Evolutionary conservation across 768 basidiomycete species (phyloP).

Genomic region (Leccinum uliginosum): DNA sequence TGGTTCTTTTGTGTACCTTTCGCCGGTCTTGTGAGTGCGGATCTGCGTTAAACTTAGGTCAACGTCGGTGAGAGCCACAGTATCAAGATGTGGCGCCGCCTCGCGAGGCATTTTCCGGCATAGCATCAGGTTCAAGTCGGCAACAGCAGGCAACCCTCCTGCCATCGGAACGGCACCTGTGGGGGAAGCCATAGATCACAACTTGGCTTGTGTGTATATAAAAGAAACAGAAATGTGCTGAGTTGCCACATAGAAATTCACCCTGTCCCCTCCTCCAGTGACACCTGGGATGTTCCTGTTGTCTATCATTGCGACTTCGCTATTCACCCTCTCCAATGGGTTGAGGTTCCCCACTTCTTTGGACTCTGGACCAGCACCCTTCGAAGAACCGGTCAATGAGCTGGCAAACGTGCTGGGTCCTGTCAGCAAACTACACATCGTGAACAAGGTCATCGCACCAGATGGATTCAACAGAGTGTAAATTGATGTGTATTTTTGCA

Average conservation of each 20-base stretch:
- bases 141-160: background rate
- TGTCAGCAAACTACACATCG: slow-evolving; percentile 28
- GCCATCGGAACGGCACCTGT: background rate
- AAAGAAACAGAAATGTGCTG: background rate
- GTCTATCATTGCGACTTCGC: slow-evolving; percentile 3
- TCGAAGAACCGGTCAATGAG: background rate
- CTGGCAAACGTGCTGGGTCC: slow-evolving; percentile 15
- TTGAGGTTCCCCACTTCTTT: background rate
- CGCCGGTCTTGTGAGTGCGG: background rate
- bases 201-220: slow-evolving; percentile 1
- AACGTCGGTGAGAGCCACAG: background rate
- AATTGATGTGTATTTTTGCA: background rate
- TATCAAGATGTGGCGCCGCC: background rate
- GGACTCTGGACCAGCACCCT: background rate
- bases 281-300: slow-evolving; percentile 3
- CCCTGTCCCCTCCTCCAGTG: background rate
- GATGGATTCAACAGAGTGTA: slow-evolving; percentile 46
- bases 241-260: too few relatives aligned
- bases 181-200: background rate
- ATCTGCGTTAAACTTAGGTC: background rate
- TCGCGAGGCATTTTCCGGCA: background rate
- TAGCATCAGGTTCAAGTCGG: background rate
- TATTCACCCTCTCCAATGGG: slow-evolving; percentile 7
- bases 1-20: background rate
- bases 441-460: slow-evolving; percentile 39